phyloP scores from a whole-genome alignment of 2,329 filamentous ascomycete genomes.

The Clonostachys rhizophaga region DNA sequence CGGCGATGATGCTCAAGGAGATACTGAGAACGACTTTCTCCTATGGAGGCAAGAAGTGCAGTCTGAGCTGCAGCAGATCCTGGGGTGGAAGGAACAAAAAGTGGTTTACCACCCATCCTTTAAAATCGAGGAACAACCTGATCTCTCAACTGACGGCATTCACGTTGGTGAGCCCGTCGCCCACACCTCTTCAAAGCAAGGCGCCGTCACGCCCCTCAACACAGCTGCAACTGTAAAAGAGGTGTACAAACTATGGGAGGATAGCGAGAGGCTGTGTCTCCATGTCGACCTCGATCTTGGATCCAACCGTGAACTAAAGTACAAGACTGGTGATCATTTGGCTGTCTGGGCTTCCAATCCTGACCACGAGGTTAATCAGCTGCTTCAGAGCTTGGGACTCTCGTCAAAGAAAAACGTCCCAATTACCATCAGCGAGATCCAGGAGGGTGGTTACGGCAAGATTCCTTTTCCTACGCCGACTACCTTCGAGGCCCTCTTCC shows the following conservation, averaged over 20 bases:
- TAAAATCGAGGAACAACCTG: background rate
- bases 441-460: conserved; percentile 9
- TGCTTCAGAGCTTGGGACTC: conserved; percentile 35
- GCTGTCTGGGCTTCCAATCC: conserved; percentile 31
- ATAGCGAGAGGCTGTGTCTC: conserved; percentile 17
- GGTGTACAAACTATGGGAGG: conserved; percentile 53
- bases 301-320: conserved; percentile 16
- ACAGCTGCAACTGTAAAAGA: conserved; percentile 89
- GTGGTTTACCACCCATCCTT: background rate
- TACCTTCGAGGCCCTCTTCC: conserved; percentile 87
- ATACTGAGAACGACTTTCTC: conserved; percentile 1
- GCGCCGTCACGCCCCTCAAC: conserved; percentile 83
- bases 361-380: conserved; percentile 19
- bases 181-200: conserved; percentile 39
- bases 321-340: conserved; percentile 33
- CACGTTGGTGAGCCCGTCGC: background rate
- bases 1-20: background rate
- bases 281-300: conserved; percentile 30
- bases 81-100: background rate
- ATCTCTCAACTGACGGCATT: background rate
- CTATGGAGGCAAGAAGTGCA: background rate
- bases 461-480: conserved; percentile 77
- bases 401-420: conserved; percentile 1
- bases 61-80: background rate
- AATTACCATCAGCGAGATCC: conserved; percentile 8